Percentiles rank a stretch among this genome's conserved stretches.
These are phyloP conservation scores for Saccharomycopsis synnaedendra DNA, from an alignment of 805 yeast genomes.

Conservation along the genomic window DNA sequence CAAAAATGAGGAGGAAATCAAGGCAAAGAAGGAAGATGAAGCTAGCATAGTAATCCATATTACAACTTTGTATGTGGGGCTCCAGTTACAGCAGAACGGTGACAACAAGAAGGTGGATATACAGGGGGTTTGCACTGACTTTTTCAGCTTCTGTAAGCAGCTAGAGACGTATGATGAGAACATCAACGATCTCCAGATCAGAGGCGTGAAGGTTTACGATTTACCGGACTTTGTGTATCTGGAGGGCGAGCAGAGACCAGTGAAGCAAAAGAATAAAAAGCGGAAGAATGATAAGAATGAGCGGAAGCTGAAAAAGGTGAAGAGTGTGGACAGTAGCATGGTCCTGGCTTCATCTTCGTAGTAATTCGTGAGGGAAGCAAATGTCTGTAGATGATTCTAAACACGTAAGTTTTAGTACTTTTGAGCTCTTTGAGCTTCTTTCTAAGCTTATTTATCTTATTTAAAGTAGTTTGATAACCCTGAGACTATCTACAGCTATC, in stretches of 20 bases:
- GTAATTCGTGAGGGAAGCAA: too few species aligned
- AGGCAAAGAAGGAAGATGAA: constrained; percentile 12
- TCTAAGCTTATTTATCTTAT: too few species aligned
- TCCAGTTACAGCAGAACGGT: constrained; percentile 33
- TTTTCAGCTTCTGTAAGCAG: constrained; percentile 65
- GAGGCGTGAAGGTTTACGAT: constrained; percentile 66
- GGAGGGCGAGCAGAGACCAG: constrained; percentile 71
- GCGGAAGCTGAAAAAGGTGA: constrained; percentile 21
- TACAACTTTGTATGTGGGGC: constrained; percentile 73
- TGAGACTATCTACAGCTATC: too few species aligned
- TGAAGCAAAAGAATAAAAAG: constrained; percentile 42
- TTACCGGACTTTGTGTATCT: constrained; percentile 72
- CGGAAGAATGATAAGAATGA: constrained; percentile 33
- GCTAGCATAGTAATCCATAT: constrained; percentile 10
- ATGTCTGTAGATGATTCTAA: too few species aligned
- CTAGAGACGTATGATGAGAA: constrained; percentile 60
- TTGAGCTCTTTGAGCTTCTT: too few species aligned
- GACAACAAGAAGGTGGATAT: constrained; percentile 64
- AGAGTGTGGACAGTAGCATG: constrained; percentile 4
- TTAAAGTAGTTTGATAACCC: too few species aligned
- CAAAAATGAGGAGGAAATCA: constrained; percentile 24
- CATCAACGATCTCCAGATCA: constrained; percentile 41
- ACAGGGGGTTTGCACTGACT: constrained; percentile 84
- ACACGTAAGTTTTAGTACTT: too few species aligned
- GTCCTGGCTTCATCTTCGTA: too few species aligned